Conservation (phyloP, 345 rosid species). For the Citrus glauca region DNA sequence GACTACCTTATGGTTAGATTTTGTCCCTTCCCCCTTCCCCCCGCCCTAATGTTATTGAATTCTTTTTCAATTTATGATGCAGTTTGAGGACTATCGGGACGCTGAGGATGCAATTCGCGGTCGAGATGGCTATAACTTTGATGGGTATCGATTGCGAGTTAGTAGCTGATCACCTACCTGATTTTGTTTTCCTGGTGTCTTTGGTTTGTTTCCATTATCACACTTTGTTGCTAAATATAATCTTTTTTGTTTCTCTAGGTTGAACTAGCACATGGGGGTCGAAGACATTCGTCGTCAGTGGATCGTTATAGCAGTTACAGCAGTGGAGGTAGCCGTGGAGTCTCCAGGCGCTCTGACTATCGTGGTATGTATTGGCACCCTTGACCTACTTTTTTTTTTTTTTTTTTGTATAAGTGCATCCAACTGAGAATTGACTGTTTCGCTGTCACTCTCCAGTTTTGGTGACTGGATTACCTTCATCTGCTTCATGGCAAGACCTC, state of each 20-base stretch:
- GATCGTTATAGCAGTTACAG: constrained; percentile 72
- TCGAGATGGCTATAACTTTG: constrained; percentile 90
- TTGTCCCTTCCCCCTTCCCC: background rate
- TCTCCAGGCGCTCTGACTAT: constrained; percentile 77
- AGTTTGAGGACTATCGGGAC: constrained; percentile 94
- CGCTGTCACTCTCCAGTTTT: constrained; percentile 44
- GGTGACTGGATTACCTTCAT: constrained; percentile 84
- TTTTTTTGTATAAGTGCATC: background rate
- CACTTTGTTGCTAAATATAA: background rate
- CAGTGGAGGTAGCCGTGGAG: constrained; percentile 61
- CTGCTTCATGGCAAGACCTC: constrained; percentile 99
- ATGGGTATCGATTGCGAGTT: constrained; percentile 76
- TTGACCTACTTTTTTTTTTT: background rate
- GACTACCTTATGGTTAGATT: background rate
- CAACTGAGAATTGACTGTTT: constrained; percentile 1
- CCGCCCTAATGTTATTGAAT: background rate
- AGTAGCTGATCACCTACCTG: constrained; percentile 19
- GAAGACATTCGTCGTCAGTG: constrained; percentile 66
- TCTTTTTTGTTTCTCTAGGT: constrained; percentile 43
- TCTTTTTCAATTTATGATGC: background rate
- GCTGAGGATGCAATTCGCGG: constrained; percentile 93
- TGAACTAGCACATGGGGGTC: constrained; percentile 89
- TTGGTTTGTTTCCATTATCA: background rate
- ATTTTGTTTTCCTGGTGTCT: background rate
- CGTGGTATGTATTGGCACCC: constrained; percentile 54